A percentile compares a stretch with the other conserved stretches of the same genome.
These are phyloP conservation scores for Eucommia ulmoides DNA, from an alignment of 257 asterid species.

Conservation along the genomic window DNA sequence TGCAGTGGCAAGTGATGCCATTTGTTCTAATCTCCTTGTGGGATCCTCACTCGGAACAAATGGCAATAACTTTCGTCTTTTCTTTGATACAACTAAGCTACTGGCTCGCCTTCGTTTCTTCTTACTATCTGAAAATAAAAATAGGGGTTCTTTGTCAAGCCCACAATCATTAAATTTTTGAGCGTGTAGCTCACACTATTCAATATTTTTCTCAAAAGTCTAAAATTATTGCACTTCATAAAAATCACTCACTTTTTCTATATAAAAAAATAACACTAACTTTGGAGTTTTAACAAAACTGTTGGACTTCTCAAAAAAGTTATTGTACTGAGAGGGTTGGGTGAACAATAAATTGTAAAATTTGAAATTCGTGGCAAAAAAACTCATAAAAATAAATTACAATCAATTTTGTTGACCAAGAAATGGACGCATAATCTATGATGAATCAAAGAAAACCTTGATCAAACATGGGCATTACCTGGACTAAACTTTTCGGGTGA, in stretches of 20 bases:
- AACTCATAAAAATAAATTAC: too few species aligned
- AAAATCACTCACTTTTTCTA: not conserved
- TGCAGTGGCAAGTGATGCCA: conserved; percentile 89
- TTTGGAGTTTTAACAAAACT: too few species aligned
- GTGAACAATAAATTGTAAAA: not conserved
- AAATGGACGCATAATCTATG: too few species aligned
- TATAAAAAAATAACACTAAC: too few species aligned
- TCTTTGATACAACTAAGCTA: conserved; percentile 40
- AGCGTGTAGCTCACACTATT: too few species aligned
- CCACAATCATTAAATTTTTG: too few species aligned
- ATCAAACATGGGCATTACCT: conserved; percentile 23
- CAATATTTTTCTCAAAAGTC: not conserved
- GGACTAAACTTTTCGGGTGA: conserved; percentile 23
- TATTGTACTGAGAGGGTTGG: not conserved
- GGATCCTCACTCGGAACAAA: conserved; percentile 63
- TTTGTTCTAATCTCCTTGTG: conserved; percentile 56
- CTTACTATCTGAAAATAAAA: conserved; percentile 24
- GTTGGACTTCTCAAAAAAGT: not conserved
- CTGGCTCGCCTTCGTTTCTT: conserved; percentile 45
- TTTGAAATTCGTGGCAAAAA: too few species aligned
- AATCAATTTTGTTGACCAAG: not conserved
- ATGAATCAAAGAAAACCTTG: too few species aligned
- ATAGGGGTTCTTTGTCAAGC: too few species aligned
- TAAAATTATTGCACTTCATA: not conserved
- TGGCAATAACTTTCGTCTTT: conserved; percentile 57